phyloP scores from a whole-genome alignment of 2,329 filamentous ascomycete species.

The Pseudodiploospora longispora region DNA sequence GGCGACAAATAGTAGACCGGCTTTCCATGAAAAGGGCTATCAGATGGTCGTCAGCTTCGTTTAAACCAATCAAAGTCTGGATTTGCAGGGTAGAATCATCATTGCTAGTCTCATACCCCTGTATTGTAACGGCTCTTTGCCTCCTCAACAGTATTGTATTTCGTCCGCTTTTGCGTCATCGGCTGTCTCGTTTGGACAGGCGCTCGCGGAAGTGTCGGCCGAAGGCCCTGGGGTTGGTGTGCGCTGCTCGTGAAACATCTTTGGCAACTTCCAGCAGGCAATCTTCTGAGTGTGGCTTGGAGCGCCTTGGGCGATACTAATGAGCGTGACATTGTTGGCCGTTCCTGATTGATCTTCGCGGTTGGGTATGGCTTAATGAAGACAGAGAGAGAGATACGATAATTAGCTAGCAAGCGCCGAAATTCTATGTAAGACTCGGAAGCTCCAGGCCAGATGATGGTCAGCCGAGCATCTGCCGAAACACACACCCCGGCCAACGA shows the following conservation, averaged over 20 bases:
- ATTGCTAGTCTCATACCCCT: conserved; percentile 34
- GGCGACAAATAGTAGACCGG: conserved; percentile 74
- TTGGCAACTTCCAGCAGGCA: conserved; percentile 29
- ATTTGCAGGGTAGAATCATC: neutral
- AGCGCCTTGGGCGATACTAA: conserved; percentile 27
- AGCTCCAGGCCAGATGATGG: neutral
- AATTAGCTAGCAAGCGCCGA: neutral
- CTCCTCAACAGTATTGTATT: conserved; percentile 49
- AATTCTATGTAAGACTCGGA: neutral
- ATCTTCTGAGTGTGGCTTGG: conserved; percentile 23
- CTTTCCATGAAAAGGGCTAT: conserved; percentile 92
- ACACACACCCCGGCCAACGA: neutral
- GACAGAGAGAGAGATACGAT: conserved; percentile 5
- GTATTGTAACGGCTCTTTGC: conserved; percentile 50
- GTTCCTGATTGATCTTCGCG: conserved; percentile 3
- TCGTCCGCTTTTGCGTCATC: conserved; percentile 30
- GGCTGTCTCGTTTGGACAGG: conserved; percentile 25
- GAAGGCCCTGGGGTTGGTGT: conserved; percentile 26
- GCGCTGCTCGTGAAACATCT: conserved; percentile 33
- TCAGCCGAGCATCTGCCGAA: conserved; percentile 2
- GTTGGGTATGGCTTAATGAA: neutral
- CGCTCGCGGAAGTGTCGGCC: conserved; percentile 23
- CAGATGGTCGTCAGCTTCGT: conserved; percentile 16
- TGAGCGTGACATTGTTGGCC: conserved; percentile 29
- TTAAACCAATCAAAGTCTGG: neutral